These are phyloP conservation scores for Mycena olivaceomarginata DNA, from an alignment of 768 basidiomycete species.

Conservation along the genomic window DNA sequence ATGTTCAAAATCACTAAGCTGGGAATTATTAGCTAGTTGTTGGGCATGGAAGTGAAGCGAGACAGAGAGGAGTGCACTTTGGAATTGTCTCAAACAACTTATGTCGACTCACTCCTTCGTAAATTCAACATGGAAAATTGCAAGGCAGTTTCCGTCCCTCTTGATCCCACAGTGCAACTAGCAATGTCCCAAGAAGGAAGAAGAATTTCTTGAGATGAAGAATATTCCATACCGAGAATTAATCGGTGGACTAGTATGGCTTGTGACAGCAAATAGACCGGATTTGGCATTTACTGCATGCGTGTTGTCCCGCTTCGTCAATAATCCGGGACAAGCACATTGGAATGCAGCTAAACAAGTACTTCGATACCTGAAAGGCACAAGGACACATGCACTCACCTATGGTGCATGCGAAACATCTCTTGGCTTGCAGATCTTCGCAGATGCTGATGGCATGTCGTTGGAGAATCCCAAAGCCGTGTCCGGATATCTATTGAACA, in stretches of 20 bases:
- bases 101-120: constrained; percentile 45
- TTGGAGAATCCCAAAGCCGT: constrained; percentile 19
- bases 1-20: constrained; percentile 55
- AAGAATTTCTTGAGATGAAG: constrained; percentile 9
- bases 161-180: constrained; percentile 29
- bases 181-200: constrained; percentile 26
- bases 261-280: too few relatives aligned
- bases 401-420: neutral
- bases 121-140: too few relatives aligned
- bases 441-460: constrained; percentile 23
- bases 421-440: constrained; percentile 7
- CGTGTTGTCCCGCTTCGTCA: constrained; percentile 2
- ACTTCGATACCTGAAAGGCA: constrained; percentile 9
- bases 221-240: constrained; percentile 15
- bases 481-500: constrained; percentile 6
- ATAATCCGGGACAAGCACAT: constrained; percentile 4
- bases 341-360: constrained; percentile 12
- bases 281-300: neutral
- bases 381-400: neutral
- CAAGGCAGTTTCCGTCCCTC: too few relatives aligned
- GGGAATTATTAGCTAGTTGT: constrained; percentile 51
- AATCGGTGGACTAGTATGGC: too few relatives aligned
- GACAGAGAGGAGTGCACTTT: constrained; percentile 45
- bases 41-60: constrained; percentile 56
- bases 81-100: constrained; percentile 53